Conservation (phyloP, 1,139 yeast genomes). For the Yamadazyma trypodendri region DNA sequence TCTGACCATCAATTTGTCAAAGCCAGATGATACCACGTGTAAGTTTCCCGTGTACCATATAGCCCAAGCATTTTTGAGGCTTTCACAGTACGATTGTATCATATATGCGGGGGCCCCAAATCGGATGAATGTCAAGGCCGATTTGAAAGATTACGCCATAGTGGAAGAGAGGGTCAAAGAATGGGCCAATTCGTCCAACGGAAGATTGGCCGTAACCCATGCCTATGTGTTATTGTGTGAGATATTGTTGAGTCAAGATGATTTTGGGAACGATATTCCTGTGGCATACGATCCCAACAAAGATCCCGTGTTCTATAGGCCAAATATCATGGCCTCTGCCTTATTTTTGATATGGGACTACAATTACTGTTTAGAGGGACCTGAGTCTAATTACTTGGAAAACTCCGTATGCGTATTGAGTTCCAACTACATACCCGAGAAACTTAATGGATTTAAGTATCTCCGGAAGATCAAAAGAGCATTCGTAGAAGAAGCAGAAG, state of each 20-base stretch:
- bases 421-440: conserved; percentile 19
- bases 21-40: conserved; percentile 37
- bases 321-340: conserved; percentile 53
- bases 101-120: conserved; percentile 75
- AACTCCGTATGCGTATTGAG: conserved; percentile 2
- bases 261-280: conserved; percentile 19
- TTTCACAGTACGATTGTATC: conserved; percentile 69
- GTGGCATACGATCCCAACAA: conserved; percentile 43
- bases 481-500: conserved; percentile 25
- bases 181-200: conserved; percentile 35
- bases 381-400: conserved; percentile 41
- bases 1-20: conserved; percentile 5
- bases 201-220: conserved; percentile 45
- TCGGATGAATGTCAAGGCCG: conserved; percentile 67
- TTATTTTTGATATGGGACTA: conserved; percentile 58
- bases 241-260: conserved; percentile 47
- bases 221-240: conserved; percentile 58
- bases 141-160: conserved; percentile 44
- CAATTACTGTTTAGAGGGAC: conserved; percentile 51
- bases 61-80: conserved; percentile 61
- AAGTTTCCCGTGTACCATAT: conserved; percentile 57
- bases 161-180: conserved; percentile 48
- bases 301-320: conserved; percentile 55
- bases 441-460: conserved; percentile 34
- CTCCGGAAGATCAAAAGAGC: conserved; percentile 35